Evolutionary conservation across 2,329 filamentous ascomycete species (phyloP).

Genomic region (Stagonosporopsis cucurbitacearum): DNA sequence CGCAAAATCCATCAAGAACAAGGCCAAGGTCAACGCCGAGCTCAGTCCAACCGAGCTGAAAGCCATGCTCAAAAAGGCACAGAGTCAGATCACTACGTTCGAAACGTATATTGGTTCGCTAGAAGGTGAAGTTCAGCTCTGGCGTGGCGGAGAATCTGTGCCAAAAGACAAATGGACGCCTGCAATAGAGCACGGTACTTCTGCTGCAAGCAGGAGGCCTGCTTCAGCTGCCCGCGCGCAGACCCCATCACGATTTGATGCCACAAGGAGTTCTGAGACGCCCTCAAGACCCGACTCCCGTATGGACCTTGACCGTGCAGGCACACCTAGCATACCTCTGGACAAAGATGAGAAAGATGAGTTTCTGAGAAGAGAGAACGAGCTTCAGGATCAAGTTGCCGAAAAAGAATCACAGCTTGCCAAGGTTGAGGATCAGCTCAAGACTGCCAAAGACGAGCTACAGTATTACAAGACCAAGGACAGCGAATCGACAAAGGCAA

Average conservation of each 20-base stretch:
- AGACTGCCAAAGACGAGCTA: constrained; percentile 86
- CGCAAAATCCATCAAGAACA: constrained; percentile 99
- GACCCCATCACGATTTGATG: constrained; percentile 64
- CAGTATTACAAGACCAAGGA: constrained; percentile 85
- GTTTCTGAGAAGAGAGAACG: constrained; percentile 92
- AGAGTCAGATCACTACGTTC: constrained; percentile 86
- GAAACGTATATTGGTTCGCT: constrained; percentile 83
- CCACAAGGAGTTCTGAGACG: constrained; percentile 53
- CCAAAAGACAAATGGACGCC: constrained; percentile 88
- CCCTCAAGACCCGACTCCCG: constrained; percentile 66
- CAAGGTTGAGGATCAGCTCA: constrained; percentile 78
- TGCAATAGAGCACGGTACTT: constrained; percentile 64
- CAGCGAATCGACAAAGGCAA: constrained; percentile 82
- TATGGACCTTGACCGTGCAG: constrained; percentile 76
- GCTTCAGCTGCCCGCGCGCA: constrained; percentile 62
- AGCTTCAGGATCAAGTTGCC: constrained; percentile 93
- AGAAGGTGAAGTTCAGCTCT: constrained; percentile 83
- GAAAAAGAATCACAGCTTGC: constrained; percentile 87
- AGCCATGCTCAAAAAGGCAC: constrained; percentile 87
- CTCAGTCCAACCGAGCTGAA: constrained; percentile 96
- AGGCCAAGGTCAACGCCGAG: constrained; percentile 99
- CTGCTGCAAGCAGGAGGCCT: constrained; percentile 55
- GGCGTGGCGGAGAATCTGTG: constrained; percentile 87
- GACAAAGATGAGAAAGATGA: constrained; percentile 98
- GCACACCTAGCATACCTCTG: constrained; percentile 83